Base-by-base conservation (phyloP, 1,284 basidiomycete species). In the Cerrena zonata region DNA sequence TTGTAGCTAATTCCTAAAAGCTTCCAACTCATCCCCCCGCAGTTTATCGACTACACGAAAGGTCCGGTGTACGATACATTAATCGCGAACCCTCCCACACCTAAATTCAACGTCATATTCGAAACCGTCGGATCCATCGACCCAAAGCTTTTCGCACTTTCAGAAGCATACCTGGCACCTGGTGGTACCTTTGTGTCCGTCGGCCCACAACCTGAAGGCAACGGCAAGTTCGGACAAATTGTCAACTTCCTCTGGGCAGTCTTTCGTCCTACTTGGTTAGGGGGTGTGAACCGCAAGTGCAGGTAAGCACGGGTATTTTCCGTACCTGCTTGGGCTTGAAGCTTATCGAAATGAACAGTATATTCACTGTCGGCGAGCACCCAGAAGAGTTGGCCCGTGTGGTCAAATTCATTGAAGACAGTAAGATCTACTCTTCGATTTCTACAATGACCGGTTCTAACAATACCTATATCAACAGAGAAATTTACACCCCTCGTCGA, bases 401-500 rank as follows among this genome's bases (percentile, higher is more conserved):
- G 21, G 56, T 64, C 34, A 57, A 67, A 41, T 58, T 75, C 44
- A 56, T 75, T 26, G 64, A 64, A 18, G 63, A 74, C 53, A 75
- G 78, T 78, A 54, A 30, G n/a, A 66, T 37, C 19, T 40, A 19
- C 39, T 7, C 21, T 18, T 40, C 39, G 7, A 19, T 18, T 5
- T 18, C 7, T 40, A 10, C 7, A 22, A 40, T 7, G 7, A 18
- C 39, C 10, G 19, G 7, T 19, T 30, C 34, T 36, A 36, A 36
- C 34, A 18, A 40, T 18, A 18, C 21, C 13, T 10, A 10, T 40
- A 10, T 18, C 7, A 10, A 15, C 52, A 75, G 82, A 79, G 24
- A 68, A 69, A 49, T 58, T 86, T 5, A 78, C 76, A 54, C 71
- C 81, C 1, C 60, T 73, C 0, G 73, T 89, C 5, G 86, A 89